Evolutionary conservation across 2,329 filamentous ascomycete genomes (phyloP).

Genomic region (Shiraia bambusicola): DNA sequence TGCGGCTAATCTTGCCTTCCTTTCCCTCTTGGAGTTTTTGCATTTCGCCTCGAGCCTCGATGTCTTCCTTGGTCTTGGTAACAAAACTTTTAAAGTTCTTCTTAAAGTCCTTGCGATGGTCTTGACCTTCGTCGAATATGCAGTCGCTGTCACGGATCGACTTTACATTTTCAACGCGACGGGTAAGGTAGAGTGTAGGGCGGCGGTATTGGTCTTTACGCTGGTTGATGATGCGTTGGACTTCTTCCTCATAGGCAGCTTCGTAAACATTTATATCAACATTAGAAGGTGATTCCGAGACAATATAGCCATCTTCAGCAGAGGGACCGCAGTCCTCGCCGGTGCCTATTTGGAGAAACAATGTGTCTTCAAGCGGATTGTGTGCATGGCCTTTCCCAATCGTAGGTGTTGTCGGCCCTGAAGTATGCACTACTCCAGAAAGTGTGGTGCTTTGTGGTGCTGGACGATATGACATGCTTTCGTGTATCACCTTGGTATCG

Average conservation of each 20-base stretch:
- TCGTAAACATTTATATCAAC: conserved; percentile 89
- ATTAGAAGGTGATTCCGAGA: conserved; percentile 82
- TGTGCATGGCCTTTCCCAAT: conserved; percentile 60
- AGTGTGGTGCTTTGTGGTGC: conserved; percentile 22
- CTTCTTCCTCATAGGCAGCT: conserved; percentile 79
- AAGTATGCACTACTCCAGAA: conserved; percentile 13
- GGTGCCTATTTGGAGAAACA: conserved; percentile 76
- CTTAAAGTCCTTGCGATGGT: conserved; percentile 31
- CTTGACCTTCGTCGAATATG: conserved; percentile 35
- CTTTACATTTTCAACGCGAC: conserved; percentile 51
- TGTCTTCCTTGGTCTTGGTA: conserved; percentile 38
- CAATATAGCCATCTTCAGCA: conserved; percentile 48
- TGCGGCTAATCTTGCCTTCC: conserved; percentile 34
- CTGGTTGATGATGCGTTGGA: conserved; percentile 65
- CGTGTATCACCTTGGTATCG: conserved; percentile 33
- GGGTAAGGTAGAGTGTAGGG: conserved; percentile 60
- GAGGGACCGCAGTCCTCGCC: conserved; percentile 52
- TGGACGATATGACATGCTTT: conserved; percentile 35
- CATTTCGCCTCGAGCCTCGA: conserved; percentile 34
- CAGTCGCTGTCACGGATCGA: conserved; percentile 38
- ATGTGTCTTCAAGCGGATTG: conserved; percentile 63
- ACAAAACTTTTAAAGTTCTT: conserved; percentile 40
- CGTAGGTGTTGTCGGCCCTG: conserved; percentile 30
- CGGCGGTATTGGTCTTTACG: conserved; percentile 43
- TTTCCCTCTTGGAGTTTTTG: conserved; percentile 39